These are phyloP conservation scores for Lindgomyces ingoldianus DNA, from an alignment of 495 filamentous ascomycete species.

Conservation along the genomic window DNA sequence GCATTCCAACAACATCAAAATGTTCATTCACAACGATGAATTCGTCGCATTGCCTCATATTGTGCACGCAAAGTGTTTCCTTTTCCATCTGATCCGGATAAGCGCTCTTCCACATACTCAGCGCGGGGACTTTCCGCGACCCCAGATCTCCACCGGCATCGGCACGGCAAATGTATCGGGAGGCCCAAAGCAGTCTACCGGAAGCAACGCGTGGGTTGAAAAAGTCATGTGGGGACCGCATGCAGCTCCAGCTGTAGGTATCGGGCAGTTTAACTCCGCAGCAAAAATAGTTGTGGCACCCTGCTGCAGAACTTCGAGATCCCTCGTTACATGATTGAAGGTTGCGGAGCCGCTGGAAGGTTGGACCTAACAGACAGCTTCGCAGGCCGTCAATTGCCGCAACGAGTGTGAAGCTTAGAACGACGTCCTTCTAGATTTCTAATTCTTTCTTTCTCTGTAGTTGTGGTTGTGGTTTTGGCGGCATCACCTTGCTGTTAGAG, in stretches of 20 bases:
- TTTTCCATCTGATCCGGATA: slow-evolving; percentile 7
- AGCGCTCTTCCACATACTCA: slow-evolving; percentile 1
- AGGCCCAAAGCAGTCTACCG: slow-evolving; percentile 2
- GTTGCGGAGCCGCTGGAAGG: slow-evolving; percentile 26
- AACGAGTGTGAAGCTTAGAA: neutral
- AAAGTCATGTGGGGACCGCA: slow-evolving; percentile 26
- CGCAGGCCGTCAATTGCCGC: neutral
- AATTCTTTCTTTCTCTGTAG: neutral
- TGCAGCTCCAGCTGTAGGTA: neutral
- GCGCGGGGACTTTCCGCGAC: neutral
- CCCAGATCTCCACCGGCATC: slow-evolving; percentile 25
- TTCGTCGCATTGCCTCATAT: too few species aligned
- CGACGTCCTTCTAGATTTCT: neutral
- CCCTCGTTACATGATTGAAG: too few species aligned
- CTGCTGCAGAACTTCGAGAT: too few species aligned
- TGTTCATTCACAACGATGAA: too few species aligned
- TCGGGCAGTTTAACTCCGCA: slow-evolving; percentile 13
- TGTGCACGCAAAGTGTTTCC: neutral
- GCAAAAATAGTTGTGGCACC: slow-evolving; percentile 4
- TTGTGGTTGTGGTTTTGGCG: too few species aligned
- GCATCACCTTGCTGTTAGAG: too few species aligned
- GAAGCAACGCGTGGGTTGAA: slow-evolving; percentile 12
- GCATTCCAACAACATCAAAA: too few species aligned
- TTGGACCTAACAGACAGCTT: neutral
- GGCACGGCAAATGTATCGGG: slow-evolving; percentile 26